phyloP scores from a whole-genome alignment of 2,329 filamentous ascomycete genomes.

The Myriosclerotinia duriaeana region DNA sequence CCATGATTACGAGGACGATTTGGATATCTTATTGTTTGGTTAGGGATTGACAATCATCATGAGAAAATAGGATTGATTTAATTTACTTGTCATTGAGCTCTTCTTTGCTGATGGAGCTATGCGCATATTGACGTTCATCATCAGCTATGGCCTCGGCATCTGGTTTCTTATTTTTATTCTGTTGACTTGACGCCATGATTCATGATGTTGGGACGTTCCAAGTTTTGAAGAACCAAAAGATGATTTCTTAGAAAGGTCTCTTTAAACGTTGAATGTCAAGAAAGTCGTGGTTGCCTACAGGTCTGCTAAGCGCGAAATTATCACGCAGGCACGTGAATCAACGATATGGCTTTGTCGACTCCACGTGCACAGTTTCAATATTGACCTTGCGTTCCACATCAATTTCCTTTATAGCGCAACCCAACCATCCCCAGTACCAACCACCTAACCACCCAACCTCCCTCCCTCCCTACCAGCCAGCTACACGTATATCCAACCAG shows the following conservation, averaged over 20 bases:
- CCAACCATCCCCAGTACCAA: no score
- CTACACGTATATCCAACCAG: no score
- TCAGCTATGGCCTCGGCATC: conserved; percentile 42
- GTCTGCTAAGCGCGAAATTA: conserved; percentile 10
- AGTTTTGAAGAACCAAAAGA: background rate
- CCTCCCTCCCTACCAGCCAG: no score
- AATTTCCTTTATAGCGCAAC: no score
- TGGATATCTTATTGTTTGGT: conserved; percentile 61
- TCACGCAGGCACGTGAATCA: conserved; percentile 1
- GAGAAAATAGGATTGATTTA: background rate
- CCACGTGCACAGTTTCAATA: no score
- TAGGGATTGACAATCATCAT: background rate
- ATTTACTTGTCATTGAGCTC: conserved; percentile 36
- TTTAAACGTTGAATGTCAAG: background rate
- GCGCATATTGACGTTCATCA: conserved; percentile 50
- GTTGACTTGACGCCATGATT: conserved; percentile 21
- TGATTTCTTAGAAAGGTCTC: background rate
- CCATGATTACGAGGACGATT: conserved; percentile 78
- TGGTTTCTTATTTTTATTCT: conserved; percentile 22
- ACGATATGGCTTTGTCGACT: no score
- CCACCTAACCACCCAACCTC: no score
- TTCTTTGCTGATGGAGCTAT: conserved; percentile 41
- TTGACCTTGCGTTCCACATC: no score
- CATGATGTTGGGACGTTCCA: conserved; percentile 6
- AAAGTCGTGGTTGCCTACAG: background rate